Evolutionary conservation across 2,329 filamentous ascomycete genomes (phyloP).

Genomic region (Hypoxylon sp.): DNA sequence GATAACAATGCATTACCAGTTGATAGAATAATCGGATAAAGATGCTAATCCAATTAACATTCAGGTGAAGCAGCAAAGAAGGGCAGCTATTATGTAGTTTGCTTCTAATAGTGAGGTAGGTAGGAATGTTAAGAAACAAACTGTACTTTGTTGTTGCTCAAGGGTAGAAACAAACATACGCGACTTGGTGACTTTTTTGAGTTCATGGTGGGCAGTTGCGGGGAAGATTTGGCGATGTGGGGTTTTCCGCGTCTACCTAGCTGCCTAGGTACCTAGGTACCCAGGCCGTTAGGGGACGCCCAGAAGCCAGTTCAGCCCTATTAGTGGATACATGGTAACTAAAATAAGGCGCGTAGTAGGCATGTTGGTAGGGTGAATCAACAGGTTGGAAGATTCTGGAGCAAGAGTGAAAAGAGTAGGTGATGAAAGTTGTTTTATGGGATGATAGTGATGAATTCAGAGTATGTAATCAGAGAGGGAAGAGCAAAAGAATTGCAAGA

Average conservation of each 20-base stretch:
- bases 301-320: slow-evolving; percentile 32
- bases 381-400: background rate
- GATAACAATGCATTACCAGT: background rate
- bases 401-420: background rate
- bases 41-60: slow-evolving; percentile 5
- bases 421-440: background rate
- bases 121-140: background rate
- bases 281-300: background rate
- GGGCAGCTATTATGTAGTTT: background rate
- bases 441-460: background rate
- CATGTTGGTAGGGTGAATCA: background rate
- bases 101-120: background rate
- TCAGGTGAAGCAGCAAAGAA: background rate
- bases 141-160: slow-evolving; percentile 1
- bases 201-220: slow-evolving; percentile 10
- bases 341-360: background rate
- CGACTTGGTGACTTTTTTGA: background rate
- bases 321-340: slow-evolving; percentile 19
- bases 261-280: background rate
- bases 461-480: background rate
- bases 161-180: background rate
- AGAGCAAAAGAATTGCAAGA: background rate
- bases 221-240: slow-evolving; percentile 9
- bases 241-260: background rate
- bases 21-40: slow-evolving; percentile 13